Evolutionary conservation across 352 stramenopile genomes (phyloP), one percentile per base, ranked within the genome.

Genomic region (Globisporangium rhizosaccharum): DNA sequence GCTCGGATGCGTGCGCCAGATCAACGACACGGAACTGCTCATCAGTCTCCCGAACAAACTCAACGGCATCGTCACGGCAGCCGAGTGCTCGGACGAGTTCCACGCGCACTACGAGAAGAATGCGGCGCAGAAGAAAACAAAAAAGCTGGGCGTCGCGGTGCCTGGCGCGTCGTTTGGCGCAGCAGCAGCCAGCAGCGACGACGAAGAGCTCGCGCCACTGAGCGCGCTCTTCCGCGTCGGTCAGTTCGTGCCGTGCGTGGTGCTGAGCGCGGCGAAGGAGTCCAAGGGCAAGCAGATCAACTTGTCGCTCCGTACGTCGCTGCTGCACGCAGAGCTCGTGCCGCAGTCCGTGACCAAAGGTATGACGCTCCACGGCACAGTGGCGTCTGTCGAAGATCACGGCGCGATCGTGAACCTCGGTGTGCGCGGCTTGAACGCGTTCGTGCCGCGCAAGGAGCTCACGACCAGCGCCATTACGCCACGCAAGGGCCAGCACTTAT

Each of bases 11-110:
- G 75, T 98, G 56, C 79, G 90, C 28, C 88, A 98, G 70, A 71
- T 98, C 15, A 87, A 80, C 56, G 78, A 97, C 56, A 72, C 67
- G 37, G 78, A 88, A 61, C 70, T 96, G 41, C 68, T 98, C 26
- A 63, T 98, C 37, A 91, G 74, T 44, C 71, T 98, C 50, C 94
- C 93, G 4, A 98, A 97, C 75, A 96, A 97, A 53, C 82, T 98
- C 57, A 97, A 87, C 52, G 96, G 94, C 50, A 95, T 96, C 46
- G 91, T 98, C 47, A 59, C 77, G 20, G 56, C 85, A 11, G 67
- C 76, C 49, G 80, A 96, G 62, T 81, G 83, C 62, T 92, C 82
- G 53, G 86, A 96, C 65, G 84, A 92, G 65, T 90, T 93, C 53
- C 65, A 78, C 61, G 65, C 71, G 49, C 56, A 66, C 44, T 36